phyloP scores from a whole-genome alignment of 2,329 filamentous ascomycete species.

The Falciphora oryzae region DNA sequence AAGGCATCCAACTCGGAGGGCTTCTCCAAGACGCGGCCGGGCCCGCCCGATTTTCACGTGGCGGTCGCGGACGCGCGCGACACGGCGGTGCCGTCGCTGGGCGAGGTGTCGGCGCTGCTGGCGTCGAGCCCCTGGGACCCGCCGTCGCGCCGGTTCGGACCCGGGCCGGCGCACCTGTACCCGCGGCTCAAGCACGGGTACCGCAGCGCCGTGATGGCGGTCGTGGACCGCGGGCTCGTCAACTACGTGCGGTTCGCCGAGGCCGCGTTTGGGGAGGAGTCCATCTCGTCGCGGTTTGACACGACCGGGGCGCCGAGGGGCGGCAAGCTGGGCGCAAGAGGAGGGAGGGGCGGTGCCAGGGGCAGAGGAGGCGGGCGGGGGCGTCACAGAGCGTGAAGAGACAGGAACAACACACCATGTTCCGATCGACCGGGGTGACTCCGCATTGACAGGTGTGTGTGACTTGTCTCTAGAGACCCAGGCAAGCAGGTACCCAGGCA shows the following conservation, averaged over 20 bases:
- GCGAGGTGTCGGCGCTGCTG: slow-evolving; percentile 65
- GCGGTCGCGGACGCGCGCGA: slow-evolving; percentile 73
- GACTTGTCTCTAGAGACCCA: too few relatives aligned
- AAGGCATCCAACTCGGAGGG: slow-evolving; percentile 59
- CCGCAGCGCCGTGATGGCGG: slow-evolving; percentile 75
- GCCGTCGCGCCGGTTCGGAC: slow-evolving; percentile 28
- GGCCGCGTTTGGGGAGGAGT: slow-evolving; percentile 71
- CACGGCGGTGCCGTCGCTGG: slow-evolving; percentile 64
- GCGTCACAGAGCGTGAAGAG: slow-evolving; percentile 16
- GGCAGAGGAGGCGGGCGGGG: slow-evolving; percentile 32
- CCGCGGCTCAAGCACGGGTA: slow-evolving; percentile 77
- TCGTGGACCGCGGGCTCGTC: slow-evolving; percentile 84
- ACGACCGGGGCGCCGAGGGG: slow-evolving; percentile 29
- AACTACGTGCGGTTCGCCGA: slow-evolving; percentile 83
- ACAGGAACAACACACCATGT: neutral
- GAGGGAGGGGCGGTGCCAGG: slow-evolving; percentile 28
- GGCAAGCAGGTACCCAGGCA: too few relatives aligned
- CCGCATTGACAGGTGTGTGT: too few relatives aligned
- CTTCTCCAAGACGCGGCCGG: slow-evolving; percentile 76
- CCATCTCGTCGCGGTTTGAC: slow-evolving; percentile 57
- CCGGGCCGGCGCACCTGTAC: slow-evolving; percentile 47
- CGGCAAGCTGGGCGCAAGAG: slow-evolving; percentile 26
- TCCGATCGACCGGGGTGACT: too few relatives aligned
- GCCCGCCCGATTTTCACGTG: slow-evolving; percentile 75
- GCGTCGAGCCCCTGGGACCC: slow-evolving; percentile 67